phyloP scores from a whole-genome alignment of 1,284 basidiomycete genomes.

The Malassezia obtusa region DNA sequence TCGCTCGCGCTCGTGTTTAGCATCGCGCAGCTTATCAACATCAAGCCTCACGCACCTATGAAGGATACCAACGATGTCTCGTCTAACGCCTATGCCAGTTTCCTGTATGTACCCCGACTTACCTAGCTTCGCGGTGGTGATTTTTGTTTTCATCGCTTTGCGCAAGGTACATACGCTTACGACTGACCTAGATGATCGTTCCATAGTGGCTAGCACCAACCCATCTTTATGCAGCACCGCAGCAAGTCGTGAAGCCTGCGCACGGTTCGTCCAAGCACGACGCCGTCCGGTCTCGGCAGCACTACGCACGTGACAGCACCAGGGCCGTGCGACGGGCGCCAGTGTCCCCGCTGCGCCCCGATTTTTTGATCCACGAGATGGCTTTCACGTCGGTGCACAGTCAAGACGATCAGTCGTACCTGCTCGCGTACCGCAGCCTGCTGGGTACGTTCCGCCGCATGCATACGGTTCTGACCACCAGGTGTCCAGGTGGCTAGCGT shows the following conservation, averaged over 20 bases:
- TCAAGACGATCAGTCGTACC: conserved; percentile 13
- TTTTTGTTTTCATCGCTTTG: background rate
- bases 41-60: background rate
- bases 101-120: conserved; percentile 4
- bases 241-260: background rate
- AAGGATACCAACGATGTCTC: conserved; percentile 7
- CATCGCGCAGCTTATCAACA: conserved; percentile 6
- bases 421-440: conserved; percentile 10
- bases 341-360: background rate
- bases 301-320: background rate
- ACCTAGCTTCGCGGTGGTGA: conserved; percentile 3
- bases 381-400: background rate
- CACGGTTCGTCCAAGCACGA: background rate
- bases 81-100: conserved; percentile 12
- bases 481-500: conserved; percentile 34
- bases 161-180: conserved; percentile 3
- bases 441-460: conserved; percentile 8
- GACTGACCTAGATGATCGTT: background rate
- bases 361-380: background rate
- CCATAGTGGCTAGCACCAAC: background rate
- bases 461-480: background rate
- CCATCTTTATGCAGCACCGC: background rate
- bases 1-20: conserved; percentile 4
- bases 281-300: background rate
- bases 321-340: background rate